Evolutionary conservation across 345 rosid species (phyloP), one percentile per base, ranked within the genome.

Genomic region (Trapa bicornis): DNA sequence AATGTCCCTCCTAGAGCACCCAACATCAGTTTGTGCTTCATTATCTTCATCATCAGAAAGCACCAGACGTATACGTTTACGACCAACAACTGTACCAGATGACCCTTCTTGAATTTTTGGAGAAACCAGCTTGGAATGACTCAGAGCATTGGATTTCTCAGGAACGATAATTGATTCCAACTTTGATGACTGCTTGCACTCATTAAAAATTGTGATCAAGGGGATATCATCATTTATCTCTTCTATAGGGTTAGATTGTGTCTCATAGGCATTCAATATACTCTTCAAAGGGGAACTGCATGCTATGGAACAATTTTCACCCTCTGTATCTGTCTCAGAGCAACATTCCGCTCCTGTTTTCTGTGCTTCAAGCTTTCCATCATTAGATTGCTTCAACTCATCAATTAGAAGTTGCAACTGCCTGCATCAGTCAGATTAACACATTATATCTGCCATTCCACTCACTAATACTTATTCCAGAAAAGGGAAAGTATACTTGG

Each of bases 311-410:
- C 64, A 76, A 74, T 72, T 83, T 70, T 79, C 85, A 67, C 76
- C 92, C 75, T 87, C 97, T 38, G 97, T 86, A 70, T 94, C 96
- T 48, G 96, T 91, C 76, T 94, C 99, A 70, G 90, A 82, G 80
- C 91, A 91, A 78, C 79, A 80, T 67, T 87, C 96, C 38, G 41
- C 70, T 54, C 76, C 70, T 61, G 68, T 68, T 72, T 68, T 71
- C 38, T 80, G 63, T 17, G 11, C 66, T 65, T 83, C 85, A 61
- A 71, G 77, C 75, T 83, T 78, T 72, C 5, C 61, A 64, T 33
- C 62, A 75, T 74, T 71, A 48, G 77, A 69, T 66, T 83, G 83
- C 77, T 89, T 84, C 74, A 87, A 45, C 48, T 75, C 73, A 70
- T 81, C 84, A 79, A 94, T 87, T 77, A 82, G 75, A 64, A 68